Conservation (phyloP, 495 filamentous ascomycete species). For the Pseudomonodictys pantanalensis region DNA sequence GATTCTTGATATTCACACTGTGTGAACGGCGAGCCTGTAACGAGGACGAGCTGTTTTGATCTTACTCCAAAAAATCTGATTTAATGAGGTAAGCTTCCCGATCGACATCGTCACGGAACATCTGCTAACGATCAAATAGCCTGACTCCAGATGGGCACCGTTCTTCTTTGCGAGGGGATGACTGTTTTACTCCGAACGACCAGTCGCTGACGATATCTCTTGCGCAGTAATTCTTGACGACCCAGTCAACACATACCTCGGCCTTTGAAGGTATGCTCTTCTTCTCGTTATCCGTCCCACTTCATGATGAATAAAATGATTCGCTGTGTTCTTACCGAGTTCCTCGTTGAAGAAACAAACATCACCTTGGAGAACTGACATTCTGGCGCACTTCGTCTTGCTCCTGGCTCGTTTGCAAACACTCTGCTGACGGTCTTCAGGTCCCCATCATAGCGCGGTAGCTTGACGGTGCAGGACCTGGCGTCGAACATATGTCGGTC, state of each 20-base stretch:
- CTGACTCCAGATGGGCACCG: constrained; percentile 37
- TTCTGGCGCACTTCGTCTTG: background rate
- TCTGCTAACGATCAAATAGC: constrained; percentile 23
- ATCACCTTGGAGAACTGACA: constrained; percentile 96
- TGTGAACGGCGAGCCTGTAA: constrained; percentile 69
- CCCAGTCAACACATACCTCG: background rate
- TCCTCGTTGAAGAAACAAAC: constrained; percentile 65
- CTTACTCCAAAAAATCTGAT: constrained; percentile 92
- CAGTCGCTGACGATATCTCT: constrained; percentile 4
- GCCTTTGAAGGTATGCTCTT: background rate
- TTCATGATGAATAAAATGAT: constrained; percentile 67
- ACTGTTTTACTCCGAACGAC: background rate
- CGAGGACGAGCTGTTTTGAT: constrained; percentile 60
- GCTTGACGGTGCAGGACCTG: too few relatives aligned
- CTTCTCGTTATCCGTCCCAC: constrained; percentile 7
- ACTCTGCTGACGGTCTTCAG: background rate
- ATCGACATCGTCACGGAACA: background rate
- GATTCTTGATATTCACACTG: constrained; percentile 97
- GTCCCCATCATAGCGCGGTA: background rate
- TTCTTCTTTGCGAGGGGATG: background rate
- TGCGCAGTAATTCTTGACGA: background rate
- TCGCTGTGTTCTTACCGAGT: constrained; percentile 80
- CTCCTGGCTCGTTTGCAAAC: background rate
- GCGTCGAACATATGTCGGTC: background rate
- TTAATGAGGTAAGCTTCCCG: constrained; percentile 78